These are phyloP conservation scores for Sisymbrium altissimum DNA, from an alignment of 345 rosid species.

Conservation along the genomic window DNA sequence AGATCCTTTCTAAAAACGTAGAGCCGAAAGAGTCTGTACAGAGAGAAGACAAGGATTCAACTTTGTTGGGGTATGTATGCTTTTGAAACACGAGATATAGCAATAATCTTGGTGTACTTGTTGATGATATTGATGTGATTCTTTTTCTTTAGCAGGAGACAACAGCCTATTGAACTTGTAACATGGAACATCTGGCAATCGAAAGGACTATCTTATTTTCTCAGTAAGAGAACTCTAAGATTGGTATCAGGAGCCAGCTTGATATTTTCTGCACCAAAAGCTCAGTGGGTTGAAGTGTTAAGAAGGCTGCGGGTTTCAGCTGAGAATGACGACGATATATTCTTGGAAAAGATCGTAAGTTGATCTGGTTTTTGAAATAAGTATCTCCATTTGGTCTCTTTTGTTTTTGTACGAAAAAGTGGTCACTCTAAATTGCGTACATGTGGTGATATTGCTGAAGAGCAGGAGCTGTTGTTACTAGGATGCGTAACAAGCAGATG, in stretches of 20 bases:
- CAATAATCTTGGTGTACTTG: background rate
- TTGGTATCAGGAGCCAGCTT: constrained; percentile 73
- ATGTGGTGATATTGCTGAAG: constrained; percentile 22
- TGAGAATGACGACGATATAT: constrained; percentile 33
- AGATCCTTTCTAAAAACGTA: constrained; percentile 40
- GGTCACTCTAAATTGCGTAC: background rate
- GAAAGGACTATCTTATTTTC: constrained; percentile 53
- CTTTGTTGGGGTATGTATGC: constrained; percentile 31
- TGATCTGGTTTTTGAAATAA: constrained; percentile 1
- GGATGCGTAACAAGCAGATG: constrained; percentile 64
- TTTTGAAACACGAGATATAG: background rate
- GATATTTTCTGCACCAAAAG: constrained; percentile 62
- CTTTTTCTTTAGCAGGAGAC: background rate
- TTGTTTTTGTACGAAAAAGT: background rate
- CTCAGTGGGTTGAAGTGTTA: constrained; percentile 60
- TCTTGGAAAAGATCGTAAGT: constrained; percentile 55
- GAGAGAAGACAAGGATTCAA: constrained; percentile 20
- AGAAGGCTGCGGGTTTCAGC: constrained; percentile 39
- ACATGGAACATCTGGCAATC: constrained; percentile 67
- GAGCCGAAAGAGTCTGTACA: constrained; percentile 22
- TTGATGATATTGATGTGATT: background rate
- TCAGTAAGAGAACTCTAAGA: constrained; percentile 61
- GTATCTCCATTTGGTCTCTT: background rate
- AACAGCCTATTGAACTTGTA: constrained; percentile 39
- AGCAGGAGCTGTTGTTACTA: constrained; percentile 72